These are phyloP conservation scores for Podosphaera xanthii DNA, from an alignment of 2,329 filamentous ascomycete species.

Conservation along the genomic window DNA sequence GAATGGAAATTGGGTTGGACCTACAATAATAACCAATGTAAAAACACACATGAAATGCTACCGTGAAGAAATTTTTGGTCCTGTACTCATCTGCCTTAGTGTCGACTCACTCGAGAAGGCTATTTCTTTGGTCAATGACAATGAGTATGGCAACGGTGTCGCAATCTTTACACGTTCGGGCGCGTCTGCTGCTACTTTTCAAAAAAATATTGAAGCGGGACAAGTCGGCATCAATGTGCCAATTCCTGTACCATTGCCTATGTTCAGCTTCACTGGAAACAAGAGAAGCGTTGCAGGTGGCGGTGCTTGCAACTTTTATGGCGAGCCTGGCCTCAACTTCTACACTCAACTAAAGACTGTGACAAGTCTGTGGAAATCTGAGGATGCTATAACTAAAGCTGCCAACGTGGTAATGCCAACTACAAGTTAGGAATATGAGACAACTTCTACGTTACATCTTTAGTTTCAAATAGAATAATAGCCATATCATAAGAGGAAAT, in stretches of 20 bases:
- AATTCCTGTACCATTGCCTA: slow-evolving; percentile 46
- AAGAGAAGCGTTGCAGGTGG: slow-evolving; percentile 86
- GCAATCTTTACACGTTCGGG: slow-evolving; percentile 68
- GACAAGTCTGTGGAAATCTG: slow-evolving; percentile 68
- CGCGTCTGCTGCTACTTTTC: slow-evolving; percentile 54
- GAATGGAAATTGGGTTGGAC: slow-evolving; percentile 66
- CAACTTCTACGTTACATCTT: no score
- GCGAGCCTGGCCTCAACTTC: slow-evolving; percentile 75
- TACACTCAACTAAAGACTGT: slow-evolving; percentile 98
- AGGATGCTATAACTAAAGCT: slow-evolving; percentile 68
- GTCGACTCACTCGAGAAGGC: slow-evolving; percentile 59
- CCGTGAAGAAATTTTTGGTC: slow-evolving; percentile 66
- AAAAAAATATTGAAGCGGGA: slow-evolving; percentile 60
- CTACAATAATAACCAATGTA: slow-evolving; percentile 64
- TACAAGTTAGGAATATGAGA: slow-evolving; percentile 9
- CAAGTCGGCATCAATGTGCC: slow-evolving; percentile 75
- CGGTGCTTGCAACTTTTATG: slow-evolving; percentile 86
- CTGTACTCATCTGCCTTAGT: slow-evolving; percentile 62
- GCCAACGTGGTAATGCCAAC: slow-evolving; percentile 78
- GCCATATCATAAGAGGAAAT: no score
- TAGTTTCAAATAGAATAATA: no score
- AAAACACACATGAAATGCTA: slow-evolving; percentile 68
- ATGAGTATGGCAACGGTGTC: slow-evolving; percentile 71
- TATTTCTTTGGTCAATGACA: slow-evolving; percentile 59
- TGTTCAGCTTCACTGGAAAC: slow-evolving; percentile 53